Evolutionary conservation across 2,329 filamentous ascomycete species (phyloP).

Genomic region (Hypoxylon rubiginosum): DNA sequence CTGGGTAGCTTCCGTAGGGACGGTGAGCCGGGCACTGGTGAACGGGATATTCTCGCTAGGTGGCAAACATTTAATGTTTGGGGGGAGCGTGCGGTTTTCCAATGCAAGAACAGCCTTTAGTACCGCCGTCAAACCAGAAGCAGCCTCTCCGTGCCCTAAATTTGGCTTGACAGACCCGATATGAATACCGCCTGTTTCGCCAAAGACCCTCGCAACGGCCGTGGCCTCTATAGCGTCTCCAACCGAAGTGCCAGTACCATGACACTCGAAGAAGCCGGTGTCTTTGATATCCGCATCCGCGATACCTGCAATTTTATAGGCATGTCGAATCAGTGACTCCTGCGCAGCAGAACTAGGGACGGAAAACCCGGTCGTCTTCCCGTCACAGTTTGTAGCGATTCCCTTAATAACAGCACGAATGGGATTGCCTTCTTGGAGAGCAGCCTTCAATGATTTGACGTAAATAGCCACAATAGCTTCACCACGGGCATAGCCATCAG

Average conservation of each 20-base stretch:
- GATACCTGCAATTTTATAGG: slow-evolving; percentile 28
- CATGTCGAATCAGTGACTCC: slow-evolving; percentile 52
- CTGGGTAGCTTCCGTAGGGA: slow-evolving; percentile 9
- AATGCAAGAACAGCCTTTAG: slow-evolving; percentile 39
- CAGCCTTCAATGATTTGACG: slow-evolving; percentile 58
- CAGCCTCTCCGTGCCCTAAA: background rate
- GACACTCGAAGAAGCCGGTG: slow-evolving; percentile 42
- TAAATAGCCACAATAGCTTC: slow-evolving; percentile 58
- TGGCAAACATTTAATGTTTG: slow-evolving; percentile 47
- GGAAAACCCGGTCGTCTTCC: slow-evolving; percentile 59
- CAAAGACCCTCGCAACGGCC: slow-evolving; percentile 25
- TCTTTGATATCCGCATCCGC: too few relatives aligned
- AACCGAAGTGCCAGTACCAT: slow-evolving; percentile 45
- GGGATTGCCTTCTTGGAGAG: slow-evolving; percentile 44
- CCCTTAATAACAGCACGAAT: slow-evolving; percentile 57
- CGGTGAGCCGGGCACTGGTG: slow-evolving; percentile 1
- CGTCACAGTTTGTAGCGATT: slow-evolving; percentile 58
- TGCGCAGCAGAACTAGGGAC: slow-evolving; percentile 58
- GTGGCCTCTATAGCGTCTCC: slow-evolving; percentile 48
- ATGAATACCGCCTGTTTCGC: background rate
- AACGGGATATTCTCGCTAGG: slow-evolving; percentile 36
- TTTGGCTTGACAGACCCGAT: slow-evolving; percentile 37
- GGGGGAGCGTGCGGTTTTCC: slow-evolving; percentile 38
- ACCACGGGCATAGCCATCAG: slow-evolving; percentile 60
- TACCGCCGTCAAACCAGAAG: slow-evolving; percentile 39